phyloP scores from a whole-genome alignment of 352 stramenopile genomes.

The Phytophthora aleatoria region DNA sequence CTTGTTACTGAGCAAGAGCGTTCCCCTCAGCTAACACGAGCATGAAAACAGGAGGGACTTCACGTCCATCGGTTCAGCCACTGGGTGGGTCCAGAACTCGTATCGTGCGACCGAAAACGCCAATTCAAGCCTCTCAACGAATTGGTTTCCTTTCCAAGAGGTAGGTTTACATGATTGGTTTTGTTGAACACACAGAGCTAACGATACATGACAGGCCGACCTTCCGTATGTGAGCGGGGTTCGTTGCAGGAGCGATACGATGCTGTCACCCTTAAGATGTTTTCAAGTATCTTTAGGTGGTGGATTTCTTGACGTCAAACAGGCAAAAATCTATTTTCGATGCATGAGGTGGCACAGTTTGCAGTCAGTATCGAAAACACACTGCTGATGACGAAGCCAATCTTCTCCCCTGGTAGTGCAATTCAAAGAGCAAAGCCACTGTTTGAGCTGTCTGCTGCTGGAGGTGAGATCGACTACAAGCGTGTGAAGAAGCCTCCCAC shows the following conservation, averaged over 20 bases:
- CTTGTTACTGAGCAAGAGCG: not conserved
- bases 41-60: conserved; percentile 19
- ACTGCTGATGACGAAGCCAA: conserved; percentile 17
- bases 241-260: not conserved
- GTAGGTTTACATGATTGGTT: conserved; percentile 27
- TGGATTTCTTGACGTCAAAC: too few relatives aligned
- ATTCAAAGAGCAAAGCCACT: conserved; percentile 40
- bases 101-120: conserved; percentile 74
- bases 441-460: conserved; percentile 40
- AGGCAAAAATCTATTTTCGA: conserved; percentile 23
- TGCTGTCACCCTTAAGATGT: not conserved
- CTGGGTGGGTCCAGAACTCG: conserved; percentile 49
- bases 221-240: conserved; percentile 38
- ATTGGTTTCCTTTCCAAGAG: conserved; percentile 65
- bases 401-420: conserved; percentile 26
- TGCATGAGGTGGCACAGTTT: conserved; percentile 11
- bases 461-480: conserved; percentile 1
- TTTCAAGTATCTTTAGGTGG: not conserved
- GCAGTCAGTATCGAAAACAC: conserved; percentile 17
- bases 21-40: not conserved
- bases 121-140: conserved; percentile 65
- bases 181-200: not conserved
- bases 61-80: conserved; percentile 44
- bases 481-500: conserved; percentile 9
- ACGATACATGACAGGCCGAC: conserved; percentile 25